These are phyloP conservation scores for Sclerotinia sclerotiorum DNA, from an alignment of 2,329 filamentous ascomycete species.

Conservation along the genomic window DNA sequence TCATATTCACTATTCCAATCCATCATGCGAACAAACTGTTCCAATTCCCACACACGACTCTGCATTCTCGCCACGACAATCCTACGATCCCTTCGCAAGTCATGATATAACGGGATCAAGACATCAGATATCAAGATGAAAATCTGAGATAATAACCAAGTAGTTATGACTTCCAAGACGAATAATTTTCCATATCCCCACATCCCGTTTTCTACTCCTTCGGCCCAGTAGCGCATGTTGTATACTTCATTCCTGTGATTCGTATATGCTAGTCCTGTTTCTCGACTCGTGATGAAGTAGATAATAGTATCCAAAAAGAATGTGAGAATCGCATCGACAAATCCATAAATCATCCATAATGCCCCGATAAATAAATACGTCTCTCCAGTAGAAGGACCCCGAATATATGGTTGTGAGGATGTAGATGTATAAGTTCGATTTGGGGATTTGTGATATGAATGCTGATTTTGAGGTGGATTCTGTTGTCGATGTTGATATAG, in stretches of 20 bases:
- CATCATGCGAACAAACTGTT: not conserved
- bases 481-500: not conserved
- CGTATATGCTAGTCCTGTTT: not conserved
- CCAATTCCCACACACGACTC: not conserved
- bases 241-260: not conserved
- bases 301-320: not conserved
- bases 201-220: not conserved
- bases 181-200: not conserved
- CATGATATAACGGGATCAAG: not conserved
- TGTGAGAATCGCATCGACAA: not conserved
- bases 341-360: constrained; percentile 1
- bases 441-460: not conserved
- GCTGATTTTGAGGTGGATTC: not conserved
- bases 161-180: not conserved
- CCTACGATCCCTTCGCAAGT: not conserved
- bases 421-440: not conserved
- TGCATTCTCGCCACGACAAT: not conserved
- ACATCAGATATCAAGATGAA: not conserved
- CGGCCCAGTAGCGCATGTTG: constrained; percentile 9
- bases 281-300: not conserved
- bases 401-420: not conserved
- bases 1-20: not conserved
- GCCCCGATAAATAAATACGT: not conserved
- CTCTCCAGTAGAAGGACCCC: not conserved
- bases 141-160: constrained; percentile 14